Evolutionary conservation across 768 basidiomycete species (phyloP).

Genomic region (Pseudohyphozyma bogoriensis): DNA sequence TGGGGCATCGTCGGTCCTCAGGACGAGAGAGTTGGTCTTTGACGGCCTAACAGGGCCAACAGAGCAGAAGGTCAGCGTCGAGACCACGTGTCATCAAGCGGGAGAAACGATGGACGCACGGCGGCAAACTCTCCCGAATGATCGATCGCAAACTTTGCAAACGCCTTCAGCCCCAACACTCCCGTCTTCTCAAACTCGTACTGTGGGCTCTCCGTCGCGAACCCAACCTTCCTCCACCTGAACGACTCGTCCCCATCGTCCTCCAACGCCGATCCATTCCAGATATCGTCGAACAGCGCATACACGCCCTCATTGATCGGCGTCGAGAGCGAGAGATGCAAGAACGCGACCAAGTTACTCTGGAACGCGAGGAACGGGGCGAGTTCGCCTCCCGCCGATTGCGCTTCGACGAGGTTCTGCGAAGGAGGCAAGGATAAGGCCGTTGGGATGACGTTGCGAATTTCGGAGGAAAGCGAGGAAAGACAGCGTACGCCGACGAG

Average conservation of each 20-base stretch:
- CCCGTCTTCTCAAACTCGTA: constrained; percentile 71
- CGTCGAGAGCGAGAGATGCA: not conserved
- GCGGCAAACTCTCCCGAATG: constrained; percentile 66
- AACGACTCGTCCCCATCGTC: constrained; percentile 47
- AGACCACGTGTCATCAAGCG: not conserved
- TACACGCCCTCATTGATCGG: not conserved
- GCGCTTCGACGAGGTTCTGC: constrained; percentile 61
- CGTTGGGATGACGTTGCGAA: not conserved
- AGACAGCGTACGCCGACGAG: not conserved
- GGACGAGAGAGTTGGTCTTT: constrained; percentile 70
- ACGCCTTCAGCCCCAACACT: constrained; percentile 67
- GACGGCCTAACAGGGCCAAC: too few species aligned
- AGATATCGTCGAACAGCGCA: constrained; percentile 47
- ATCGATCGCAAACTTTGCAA: constrained; percentile 60
- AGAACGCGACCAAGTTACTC: constrained; percentile 67
- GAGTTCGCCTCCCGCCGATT: constrained; percentile 49
- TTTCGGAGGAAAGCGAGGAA: not conserved
- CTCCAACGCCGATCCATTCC: constrained; percentile 41
- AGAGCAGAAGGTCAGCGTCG: not conserved
- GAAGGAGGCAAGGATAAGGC: too few species aligned
- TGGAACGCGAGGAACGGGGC: constrained; percentile 79
- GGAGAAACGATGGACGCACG: constrained; percentile 38
- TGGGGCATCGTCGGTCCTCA: constrained; percentile 63
- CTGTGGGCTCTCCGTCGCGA: constrained; percentile 60
- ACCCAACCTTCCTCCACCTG: constrained; percentile 50